A percentile compares a stretch with the other conserved stretches of the same genome.
Conservation (phyloP, 2,329 filamentous ascomycete species). For the Fusarium mangiferae region DNA sequence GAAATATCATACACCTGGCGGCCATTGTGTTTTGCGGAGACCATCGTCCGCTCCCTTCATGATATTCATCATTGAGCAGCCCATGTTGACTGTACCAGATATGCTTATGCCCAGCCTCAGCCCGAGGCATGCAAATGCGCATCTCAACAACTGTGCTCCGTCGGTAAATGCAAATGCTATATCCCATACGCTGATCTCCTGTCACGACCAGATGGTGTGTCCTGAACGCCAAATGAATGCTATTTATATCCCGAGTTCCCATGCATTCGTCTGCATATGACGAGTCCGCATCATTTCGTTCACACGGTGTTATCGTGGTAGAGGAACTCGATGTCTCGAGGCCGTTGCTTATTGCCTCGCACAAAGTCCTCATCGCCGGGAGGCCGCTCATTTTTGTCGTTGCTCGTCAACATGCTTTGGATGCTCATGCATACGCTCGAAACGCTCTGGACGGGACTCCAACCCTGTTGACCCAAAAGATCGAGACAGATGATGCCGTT, state of each 20-base stretch:
- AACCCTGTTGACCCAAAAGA: slow-evolving; percentile 85
- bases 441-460: slow-evolving; percentile 96
- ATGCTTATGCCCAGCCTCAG: slow-evolving; percentile 17
- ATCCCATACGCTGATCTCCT: slow-evolving; percentile 14
- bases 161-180: slow-evolving; percentile 27
- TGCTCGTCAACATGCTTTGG: slow-evolving; percentile 97
- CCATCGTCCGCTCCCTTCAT: background rate
- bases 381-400: slow-evolving; percentile 89
- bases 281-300: background rate
- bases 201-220: slow-evolving; percentile 13
- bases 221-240: slow-evolving; percentile 40
- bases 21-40: background rate
- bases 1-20: slow-evolving; percentile 2
- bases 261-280: background rate
- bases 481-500: slow-evolving; percentile 99
- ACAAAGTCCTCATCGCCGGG: slow-evolving; percentile 93
- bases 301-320: slow-evolving; percentile 90
- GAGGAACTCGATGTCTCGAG: slow-evolving; percentile 90
- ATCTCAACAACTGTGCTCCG: slow-evolving; percentile 8
- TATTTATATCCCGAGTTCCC: slow-evolving; percentile 25
- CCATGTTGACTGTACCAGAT: slow-evolving; percentile 3
- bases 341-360: slow-evolving; percentile 78
- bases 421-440: slow-evolving; percentile 97
- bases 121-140: slow-evolving; percentile 1
- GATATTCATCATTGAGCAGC: slow-evolving; percentile 3